Percentiles rank a stretch among this genome's conserved stretches.
phyloP scores from a whole-genome alignment of 2,329 filamentous ascomycete species.

The Cladosporium sp. region DNA sequence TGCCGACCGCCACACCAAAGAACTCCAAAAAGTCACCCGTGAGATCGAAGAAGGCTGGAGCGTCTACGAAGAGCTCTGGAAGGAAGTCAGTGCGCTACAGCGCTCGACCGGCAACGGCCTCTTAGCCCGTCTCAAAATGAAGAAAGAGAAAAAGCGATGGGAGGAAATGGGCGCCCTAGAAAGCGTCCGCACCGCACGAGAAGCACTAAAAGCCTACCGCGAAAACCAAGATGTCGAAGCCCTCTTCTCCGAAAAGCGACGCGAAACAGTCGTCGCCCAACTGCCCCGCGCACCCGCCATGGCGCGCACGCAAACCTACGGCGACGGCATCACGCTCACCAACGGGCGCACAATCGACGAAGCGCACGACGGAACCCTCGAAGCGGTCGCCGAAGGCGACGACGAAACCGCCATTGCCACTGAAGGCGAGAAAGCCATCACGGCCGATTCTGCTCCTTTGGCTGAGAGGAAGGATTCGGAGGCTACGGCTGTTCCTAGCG shows the following conservation, averaged over 20 bases:
- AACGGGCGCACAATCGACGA: slow-evolving; percentile 20
- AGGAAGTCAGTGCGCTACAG: slow-evolving; percentile 20
- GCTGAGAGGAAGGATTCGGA: slow-evolving; percentile 5
- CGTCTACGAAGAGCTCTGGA: slow-evolving; percentile 31
- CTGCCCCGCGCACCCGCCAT: slow-evolving; percentile 25
- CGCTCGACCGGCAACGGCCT: slow-evolving; percentile 19
- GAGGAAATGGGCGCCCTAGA: slow-evolving; percentile 30
- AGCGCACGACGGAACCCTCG: neutral
- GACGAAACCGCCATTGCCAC: neutral
- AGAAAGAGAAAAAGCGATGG: slow-evolving; percentile 26
- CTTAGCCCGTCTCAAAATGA: slow-evolving; percentile 20
- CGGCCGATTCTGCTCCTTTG: neutral
- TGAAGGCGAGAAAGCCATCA: neutral
- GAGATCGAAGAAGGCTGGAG: slow-evolving; percentile 28
- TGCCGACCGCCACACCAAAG: slow-evolving; percentile 14
- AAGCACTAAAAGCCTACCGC: slow-evolving; percentile 23
- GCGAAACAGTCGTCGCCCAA: slow-evolving; percentile 25
- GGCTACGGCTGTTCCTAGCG: slow-evolving; percentile 12
- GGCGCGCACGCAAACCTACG: slow-evolving; percentile 18
- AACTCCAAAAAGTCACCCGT: slow-evolving; percentile 17
- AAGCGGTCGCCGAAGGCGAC: neutral
- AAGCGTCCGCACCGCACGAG: slow-evolving; percentile 28
- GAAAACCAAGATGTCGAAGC: slow-evolving; percentile 26
- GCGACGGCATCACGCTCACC: slow-evolving; percentile 11
- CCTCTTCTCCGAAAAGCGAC: slow-evolving; percentile 24